Evolutionary conservation across 768 basidiomycete genomes (phyloP), one percentile per base, ranked within the genome.

Genomic region (Phaeolepiota aurea): DNA sequence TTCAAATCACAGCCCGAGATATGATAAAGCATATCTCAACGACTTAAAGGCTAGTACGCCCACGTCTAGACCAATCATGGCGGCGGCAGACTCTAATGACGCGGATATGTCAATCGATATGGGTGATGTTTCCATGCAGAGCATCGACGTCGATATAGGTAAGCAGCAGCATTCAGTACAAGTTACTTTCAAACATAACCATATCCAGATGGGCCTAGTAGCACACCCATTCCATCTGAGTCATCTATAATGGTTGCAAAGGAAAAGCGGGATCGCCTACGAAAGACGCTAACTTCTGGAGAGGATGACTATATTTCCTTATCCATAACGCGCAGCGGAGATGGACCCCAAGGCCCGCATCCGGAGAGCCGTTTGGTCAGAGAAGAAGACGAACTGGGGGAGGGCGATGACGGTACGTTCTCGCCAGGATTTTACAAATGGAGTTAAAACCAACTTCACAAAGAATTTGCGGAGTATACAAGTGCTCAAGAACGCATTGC

Each of bases 311-410:
- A 74, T 48, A 85, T 92, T 16, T 87, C 89, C 0, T 59, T 92
- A 12, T 78, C 84, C 14, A 72, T 91, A 3, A 65, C 76, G 0
- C 77, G 71, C 44, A 68, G 66, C 34, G 61, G 62, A 14, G 75
- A 82, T 23, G 59, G 63, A 23, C 57, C 71, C 5, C 68, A 74
- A 48, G 87, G 87, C 0, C 88, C 88, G 4, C 87, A 90, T 65
- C 89, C 88, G 4, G 83, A 82, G 49, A 89, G 87, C 54, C 74
- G 89, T 5, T 62, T 92, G 19, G 54, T 86, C 61, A 68, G 89
- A 37, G 89, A 92, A 58, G 89, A 92, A 30, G 89, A 92, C 56
- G 87, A 92, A 47, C 55, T 87, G 1, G 89, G 89, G 9, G 87
- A 91, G 54, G 87, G 80, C 2, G 89, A 91, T 28, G 89, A 92